Conservation (phyloP, 2,329 filamentous ascomycete genomes). For the Diaporthe velutina region DNA sequence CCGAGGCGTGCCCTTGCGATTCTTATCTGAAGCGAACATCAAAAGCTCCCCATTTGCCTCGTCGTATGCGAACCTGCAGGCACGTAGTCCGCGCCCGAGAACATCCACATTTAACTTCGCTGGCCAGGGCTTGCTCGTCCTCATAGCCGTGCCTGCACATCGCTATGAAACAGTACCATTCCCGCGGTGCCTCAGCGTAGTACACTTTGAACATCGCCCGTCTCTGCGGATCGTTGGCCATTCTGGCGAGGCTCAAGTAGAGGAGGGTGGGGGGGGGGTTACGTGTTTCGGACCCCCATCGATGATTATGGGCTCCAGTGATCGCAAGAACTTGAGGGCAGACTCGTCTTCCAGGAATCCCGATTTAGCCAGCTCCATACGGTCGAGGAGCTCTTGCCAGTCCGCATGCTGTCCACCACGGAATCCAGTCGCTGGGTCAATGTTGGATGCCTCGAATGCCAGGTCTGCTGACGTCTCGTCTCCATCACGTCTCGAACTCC, state of each 20-base stretch:
- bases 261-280: not conserved
- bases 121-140: not conserved
- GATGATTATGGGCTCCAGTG: not conserved
- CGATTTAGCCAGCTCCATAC: not conserved
- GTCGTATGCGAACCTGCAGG: not conserved
- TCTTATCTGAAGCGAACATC: not conserved
- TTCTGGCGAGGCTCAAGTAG: not conserved
- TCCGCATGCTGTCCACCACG: not conserved
- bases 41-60: not conserved
- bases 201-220: not conserved
- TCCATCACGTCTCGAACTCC: not conserved
- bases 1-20: not conserved
- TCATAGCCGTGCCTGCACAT: not conserved
- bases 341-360: not conserved
- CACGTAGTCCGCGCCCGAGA: not conserved
- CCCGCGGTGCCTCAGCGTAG: not conserved
- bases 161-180: not conserved
- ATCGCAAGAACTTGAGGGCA: not conserved
- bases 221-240: not conserved
- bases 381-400: not conserved
- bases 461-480: not conserved
- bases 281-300: not conserved
- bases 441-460: fast-evolving
- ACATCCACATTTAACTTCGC: not conserved
- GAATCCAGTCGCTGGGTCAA: no score